Evolutionary conservation across 2,329 filamentous ascomycete species (phyloP).

Genomic region (Penicillium frequentans): DNA sequence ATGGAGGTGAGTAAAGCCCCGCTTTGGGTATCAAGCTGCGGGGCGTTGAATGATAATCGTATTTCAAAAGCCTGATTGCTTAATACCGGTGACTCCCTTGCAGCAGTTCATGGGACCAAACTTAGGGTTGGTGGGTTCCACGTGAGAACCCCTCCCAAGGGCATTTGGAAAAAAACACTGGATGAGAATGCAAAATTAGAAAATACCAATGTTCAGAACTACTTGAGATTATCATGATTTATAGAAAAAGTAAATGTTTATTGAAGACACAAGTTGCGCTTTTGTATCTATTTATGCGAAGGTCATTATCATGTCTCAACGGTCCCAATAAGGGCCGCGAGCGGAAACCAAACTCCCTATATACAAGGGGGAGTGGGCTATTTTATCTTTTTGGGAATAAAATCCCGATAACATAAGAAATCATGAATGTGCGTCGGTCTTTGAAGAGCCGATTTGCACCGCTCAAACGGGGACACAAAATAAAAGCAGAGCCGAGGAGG

Average conservation of each 20-base stretch:
- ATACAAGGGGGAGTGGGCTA: constrained; percentile 11
- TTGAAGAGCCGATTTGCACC: not conserved
- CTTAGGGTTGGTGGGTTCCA: not conserved
- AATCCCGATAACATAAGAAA: not conserved
- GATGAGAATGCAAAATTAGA: not conserved
- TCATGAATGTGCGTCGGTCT: constrained; percentile 3
- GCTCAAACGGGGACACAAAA: not conserved
- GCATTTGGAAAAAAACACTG: not conserved
- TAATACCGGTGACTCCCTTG: not conserved
- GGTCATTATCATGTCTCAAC: constrained; percentile 21
- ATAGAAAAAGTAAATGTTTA: not conserved
- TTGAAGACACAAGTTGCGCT: not conserved
- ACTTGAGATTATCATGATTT: not conserved
- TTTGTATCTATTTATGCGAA: constrained; percentile 13
- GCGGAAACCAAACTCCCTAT: constrained; percentile 13
- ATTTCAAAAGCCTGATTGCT: not conserved
- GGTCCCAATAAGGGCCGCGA: not conserved
- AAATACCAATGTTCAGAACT: not conserved
- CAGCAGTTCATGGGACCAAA: not conserved
- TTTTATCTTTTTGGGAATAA: not conserved
- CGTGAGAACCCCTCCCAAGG: not conserved
- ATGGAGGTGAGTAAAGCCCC: not conserved
- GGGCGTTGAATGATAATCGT: not conserved
- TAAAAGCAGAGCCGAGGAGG: constrained; percentile 12
- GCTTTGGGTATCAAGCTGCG: not conserved